phyloP scores from a whole-genome alignment of 495 filamentous ascomycete species.

The Xylaria curta region DNA sequence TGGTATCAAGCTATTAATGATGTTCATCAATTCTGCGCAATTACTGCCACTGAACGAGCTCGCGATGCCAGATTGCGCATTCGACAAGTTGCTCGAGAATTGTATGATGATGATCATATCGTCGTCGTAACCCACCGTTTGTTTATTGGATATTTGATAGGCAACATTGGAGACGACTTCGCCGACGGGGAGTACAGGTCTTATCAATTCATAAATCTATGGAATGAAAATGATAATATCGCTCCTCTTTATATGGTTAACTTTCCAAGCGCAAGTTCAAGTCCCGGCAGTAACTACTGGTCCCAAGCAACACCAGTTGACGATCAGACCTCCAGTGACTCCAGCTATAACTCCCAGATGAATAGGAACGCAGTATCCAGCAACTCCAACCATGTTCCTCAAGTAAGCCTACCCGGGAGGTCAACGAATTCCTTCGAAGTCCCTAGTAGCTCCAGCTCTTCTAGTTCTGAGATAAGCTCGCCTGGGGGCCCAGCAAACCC shows the following conservation, averaged over 20 bases:
- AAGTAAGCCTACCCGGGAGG: no score
- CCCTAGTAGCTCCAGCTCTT: not conserved
- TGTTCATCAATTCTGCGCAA: not conserved
- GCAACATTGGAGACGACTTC: rapidly evolving
- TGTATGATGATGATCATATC: not conserved
- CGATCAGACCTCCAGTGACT: not conserved
- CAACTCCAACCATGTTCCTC: no score
- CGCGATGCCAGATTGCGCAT: not conserved
- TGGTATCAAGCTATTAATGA: not conserved
- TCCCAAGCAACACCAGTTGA: not conserved
- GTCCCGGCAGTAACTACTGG: not conserved
- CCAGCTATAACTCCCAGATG: no score
- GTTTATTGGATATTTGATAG: not conserved
- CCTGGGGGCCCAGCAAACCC: not conserved
- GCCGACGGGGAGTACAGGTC: not conserved
- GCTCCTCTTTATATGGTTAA: not conserved
- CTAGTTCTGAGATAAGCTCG: not conserved
- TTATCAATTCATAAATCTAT: not conserved
- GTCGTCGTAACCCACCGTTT: not conserved
- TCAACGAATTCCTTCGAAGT: no score
- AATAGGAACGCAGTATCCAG: no score
- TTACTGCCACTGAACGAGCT: not conserved
- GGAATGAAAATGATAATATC: not conserved
- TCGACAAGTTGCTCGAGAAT: not conserved
- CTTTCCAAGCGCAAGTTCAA: not conserved